Base-by-base conservation (phyloP, 305 asterid genomes). In the Fraxinus baroniana region DNA sequence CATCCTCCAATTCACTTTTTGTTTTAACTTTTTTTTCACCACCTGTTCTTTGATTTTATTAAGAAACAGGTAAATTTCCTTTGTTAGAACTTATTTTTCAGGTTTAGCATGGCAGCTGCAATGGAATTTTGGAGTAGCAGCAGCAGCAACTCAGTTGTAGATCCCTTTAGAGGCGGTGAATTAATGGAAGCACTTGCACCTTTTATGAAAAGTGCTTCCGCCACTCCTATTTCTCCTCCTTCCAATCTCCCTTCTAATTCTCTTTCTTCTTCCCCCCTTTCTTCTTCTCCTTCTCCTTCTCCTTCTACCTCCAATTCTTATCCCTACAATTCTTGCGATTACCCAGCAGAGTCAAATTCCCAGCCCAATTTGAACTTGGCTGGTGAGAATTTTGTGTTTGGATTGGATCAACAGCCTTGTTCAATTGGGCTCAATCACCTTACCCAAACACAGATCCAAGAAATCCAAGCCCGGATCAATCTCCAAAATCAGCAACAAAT, bases 111-210 rank as follows among this genome's bases (percentile, higher is more conserved):
- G 92, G 92, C 92, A 81, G 93, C 93, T 71, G 76, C 94, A 18
- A 87, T 93, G 95, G 90, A 89, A 83, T 87, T 89, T 83, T 92
- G 95, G 93, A 88, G 74, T 85, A 87, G 89, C 82, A 57, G 66
- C 66, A 46, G n/a, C 55, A n/a, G 1, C 30, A 62, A 81, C 22
- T 7, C 85, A 22, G 74, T 81, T 76, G 91, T 82, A 77, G 90
- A 89, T 26, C 88, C 91, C 26, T 84, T 90, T 10, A 71, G 49
- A 49, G 95, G 94, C 49, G 89, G 92, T 57, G 98, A 93, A 80
- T 72, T 93, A 0, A 93, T 92, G 97, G 94, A 93, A 86, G 98
- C 93, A 84, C 94, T 93, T 87, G 93, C 84, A 60, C 97, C 98
- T 89, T 93, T 93, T 89, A 92, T 92, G 87, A 93, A 88, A 84